A percentile compares a stretch with the other conserved stretches of the same genome.
These are phyloP conservation scores for Oryza meyeriana DNA, from an alignment of 176 grass and related monocot species.

Conservation along the genomic window DNA sequence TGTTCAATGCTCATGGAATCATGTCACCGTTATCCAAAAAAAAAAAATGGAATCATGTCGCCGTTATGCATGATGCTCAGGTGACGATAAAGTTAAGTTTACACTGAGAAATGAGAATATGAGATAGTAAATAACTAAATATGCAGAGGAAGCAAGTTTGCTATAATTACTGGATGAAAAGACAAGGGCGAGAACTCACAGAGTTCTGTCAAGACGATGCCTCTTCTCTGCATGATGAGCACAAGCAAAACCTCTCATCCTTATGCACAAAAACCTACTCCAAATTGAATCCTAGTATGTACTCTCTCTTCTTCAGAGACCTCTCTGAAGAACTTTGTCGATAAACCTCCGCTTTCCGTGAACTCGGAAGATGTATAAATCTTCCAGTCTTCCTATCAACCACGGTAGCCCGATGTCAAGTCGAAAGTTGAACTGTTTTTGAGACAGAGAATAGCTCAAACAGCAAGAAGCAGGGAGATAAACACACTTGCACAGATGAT, in stretches of 20 bases:
- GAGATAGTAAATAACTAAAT: neutral
- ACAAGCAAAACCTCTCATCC: slow-evolving; percentile 46
- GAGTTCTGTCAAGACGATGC: slow-evolving; percentile 44
- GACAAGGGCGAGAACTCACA: slow-evolving; percentile 35
- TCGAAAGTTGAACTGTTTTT: neutral
- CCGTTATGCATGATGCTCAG: neutral
- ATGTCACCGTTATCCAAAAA: neutral
- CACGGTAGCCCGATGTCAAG: neutral
- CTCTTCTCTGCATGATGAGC: slow-evolving; percentile 46
- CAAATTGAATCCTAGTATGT: neutral
- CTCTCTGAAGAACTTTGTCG: neutral
- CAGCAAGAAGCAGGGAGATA: neutral
- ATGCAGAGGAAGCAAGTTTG: neutral
- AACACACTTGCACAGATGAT: neutral
- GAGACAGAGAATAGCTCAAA: neutral
- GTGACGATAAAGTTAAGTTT: neutral
- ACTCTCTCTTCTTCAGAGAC: neutral
- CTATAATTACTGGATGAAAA: neutral
- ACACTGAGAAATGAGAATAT: neutral
- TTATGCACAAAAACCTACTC: slow-evolving; percentile 16
- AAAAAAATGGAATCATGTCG: neutral
- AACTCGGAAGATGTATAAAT: neutral
- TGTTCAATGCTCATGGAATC: neutral
- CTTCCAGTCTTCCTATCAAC: neutral
- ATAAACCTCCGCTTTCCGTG: neutral